phyloP scores from a whole-genome alignment of 805 yeast species.

The Candida mattraensis region DNA sequence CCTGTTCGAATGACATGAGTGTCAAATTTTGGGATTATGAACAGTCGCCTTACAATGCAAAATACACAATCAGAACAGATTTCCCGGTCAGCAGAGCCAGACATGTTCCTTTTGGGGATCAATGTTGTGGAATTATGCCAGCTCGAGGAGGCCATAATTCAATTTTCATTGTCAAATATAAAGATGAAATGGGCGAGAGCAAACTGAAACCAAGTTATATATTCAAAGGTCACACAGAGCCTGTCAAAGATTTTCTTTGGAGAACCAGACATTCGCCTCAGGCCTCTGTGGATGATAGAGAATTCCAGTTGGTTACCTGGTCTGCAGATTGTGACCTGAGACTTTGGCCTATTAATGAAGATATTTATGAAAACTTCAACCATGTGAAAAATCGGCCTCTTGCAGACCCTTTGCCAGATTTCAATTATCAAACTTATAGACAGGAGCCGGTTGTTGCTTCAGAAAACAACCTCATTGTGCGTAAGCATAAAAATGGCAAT shows the following conservation, averaged over 20 bases:
- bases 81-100: constrained; percentile 91
- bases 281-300: constrained; percentile 60
- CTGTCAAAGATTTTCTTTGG: constrained; percentile 89
- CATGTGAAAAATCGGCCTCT: constrained; percentile 40
- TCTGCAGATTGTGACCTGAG: constrained; percentile 82
- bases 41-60: constrained; percentile 43
- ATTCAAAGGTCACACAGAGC: constrained; percentile 80
- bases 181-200: constrained; percentile 36
- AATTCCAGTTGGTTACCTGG: constrained; percentile 93
- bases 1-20: constrained; percentile 84
- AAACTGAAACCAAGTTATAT: constrained; percentile 52
- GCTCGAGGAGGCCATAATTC: constrained; percentile 78
- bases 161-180: constrained; percentile 53
- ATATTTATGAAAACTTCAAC: constrained; percentile 45
- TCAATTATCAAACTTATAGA: constrained; percentile 44
- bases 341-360: constrained; percentile 69
- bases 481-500: constrained; percentile 20
- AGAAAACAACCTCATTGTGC: constrained; percentile 25
- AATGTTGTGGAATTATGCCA: constrained; percentile 87
- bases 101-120: constrained; percentile 81
- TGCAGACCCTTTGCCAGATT: constrained; percentile 37
- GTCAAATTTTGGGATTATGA: constrained; percentile 80
- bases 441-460: constrained; percentile 43
- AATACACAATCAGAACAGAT: constrained; percentile 61
- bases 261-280: constrained; percentile 54